A percentile compares a stretch with the other conserved stretches of the same genome.
Conservation (phyloP, 169 alveolate species). For the Cryptosporidium ubiquitum region DNA sequence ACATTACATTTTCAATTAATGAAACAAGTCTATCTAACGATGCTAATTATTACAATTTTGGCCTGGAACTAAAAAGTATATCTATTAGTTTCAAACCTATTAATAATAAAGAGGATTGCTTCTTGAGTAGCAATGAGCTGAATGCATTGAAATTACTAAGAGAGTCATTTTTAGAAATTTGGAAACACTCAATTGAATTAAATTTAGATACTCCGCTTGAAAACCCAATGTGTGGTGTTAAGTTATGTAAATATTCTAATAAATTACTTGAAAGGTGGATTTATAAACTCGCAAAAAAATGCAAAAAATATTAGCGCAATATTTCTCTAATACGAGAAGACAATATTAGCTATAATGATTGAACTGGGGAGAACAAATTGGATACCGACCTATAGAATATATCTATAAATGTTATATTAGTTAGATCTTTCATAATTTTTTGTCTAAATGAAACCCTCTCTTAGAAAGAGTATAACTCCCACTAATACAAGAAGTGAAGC, state of each 20-base stretch:
- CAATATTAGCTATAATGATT: neutral
- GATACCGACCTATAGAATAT: neutral
- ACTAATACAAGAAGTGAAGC: constrained; percentile 18
- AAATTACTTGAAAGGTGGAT: constrained; percentile 47
- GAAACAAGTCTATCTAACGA: neutral
- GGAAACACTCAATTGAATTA: constrained; percentile 6
- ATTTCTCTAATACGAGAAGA: constrained; percentile 13
- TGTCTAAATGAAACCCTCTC: neutral
- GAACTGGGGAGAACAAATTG: neutral
- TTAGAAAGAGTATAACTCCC: neutral
- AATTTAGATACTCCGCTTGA: neutral
- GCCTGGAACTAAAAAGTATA: neutral
- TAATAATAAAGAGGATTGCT: neutral
- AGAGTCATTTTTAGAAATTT: constrained; percentile 45
- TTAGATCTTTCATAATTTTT: neutral
- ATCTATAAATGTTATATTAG: neutral
- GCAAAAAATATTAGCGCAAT: constrained; percentile 41
- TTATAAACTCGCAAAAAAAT: constrained; percentile 54
- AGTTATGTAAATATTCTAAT: constrained; percentile 13
- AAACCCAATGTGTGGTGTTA: neutral
- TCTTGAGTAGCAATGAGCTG: neutral
- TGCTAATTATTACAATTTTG: neutral
- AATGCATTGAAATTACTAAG: constrained; percentile 19
- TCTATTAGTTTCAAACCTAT: neutral
- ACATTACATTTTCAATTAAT: constrained; percentile 22